A percentile compares a stretch with the other conserved stretches of the same genome.
Evolutionary conservation across 306 rosid species (phyloP).

Genomic region (Cercis canadensis): DNA sequence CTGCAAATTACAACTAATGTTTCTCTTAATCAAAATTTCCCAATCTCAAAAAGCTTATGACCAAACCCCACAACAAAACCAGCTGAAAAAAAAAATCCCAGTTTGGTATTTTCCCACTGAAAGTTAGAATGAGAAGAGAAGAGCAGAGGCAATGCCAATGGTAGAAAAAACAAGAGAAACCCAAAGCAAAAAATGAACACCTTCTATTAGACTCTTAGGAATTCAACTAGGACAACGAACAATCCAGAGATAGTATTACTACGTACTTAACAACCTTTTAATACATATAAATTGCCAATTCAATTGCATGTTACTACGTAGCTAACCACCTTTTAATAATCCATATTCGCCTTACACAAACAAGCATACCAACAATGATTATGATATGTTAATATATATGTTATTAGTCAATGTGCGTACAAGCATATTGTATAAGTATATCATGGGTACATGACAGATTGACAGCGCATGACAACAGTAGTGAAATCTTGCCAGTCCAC

Average conservation of each 20-base stretch:
- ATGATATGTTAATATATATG: neutral
- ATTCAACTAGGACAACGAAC: slow-evolving; percentile 29
- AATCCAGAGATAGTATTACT: no score
- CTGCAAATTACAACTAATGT: neutral
- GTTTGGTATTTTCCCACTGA: no score
- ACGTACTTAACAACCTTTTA: no score
- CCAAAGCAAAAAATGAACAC: slow-evolving; percentile 2
- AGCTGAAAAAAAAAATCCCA: neutral
- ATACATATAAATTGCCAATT: no score
- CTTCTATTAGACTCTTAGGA: slow-evolving; percentile 25
- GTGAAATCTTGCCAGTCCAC: neutral
- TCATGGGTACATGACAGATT: slow-evolving; percentile 9
- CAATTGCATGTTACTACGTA: no score
- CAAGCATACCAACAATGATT: no score
- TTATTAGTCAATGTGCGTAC: neutral
- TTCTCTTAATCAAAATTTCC: neutral
- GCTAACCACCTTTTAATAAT: no score
- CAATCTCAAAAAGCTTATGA: slow-evolving; percentile 2
- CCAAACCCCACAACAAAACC: slow-evolving; percentile 25
- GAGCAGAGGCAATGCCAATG: no score
- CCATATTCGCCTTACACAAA: no score
- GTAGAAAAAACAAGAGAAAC: no score
- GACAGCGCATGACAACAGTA: no score
- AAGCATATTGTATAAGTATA: slow-evolving; percentile 2
- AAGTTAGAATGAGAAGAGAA: no score